A percentile compares a stretch with the other conserved stretches of the same genome.
Evolutionary conservation across 805 yeast genomes (phyloP).

Genomic region (Dipodascopsis tothii): DNA sequence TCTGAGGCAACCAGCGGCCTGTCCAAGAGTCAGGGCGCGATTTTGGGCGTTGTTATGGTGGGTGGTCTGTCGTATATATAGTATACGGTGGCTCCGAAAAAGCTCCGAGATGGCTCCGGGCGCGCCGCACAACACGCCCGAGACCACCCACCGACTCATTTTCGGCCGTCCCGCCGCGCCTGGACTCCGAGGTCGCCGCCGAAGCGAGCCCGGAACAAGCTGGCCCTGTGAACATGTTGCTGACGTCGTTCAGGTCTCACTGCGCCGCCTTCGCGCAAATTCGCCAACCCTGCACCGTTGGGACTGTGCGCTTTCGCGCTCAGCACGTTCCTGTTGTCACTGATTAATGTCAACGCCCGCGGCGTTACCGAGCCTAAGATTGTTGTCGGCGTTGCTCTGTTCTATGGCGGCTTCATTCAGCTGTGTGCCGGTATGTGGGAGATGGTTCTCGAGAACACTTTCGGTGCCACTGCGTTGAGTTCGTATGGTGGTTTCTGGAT

Average conservation of each 20-base stretch:
- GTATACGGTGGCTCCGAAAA: background rate
- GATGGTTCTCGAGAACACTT: constrained; percentile 54
- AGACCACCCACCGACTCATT: background rate
- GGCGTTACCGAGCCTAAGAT: constrained; percentile 46
- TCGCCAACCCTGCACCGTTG: constrained; percentile 61
- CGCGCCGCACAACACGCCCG: background rate
- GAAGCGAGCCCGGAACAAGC: background rate
- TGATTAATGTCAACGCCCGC: constrained; percentile 49
- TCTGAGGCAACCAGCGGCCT: too few species aligned
- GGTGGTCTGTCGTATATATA: background rate
- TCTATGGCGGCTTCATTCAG: constrained; percentile 59
- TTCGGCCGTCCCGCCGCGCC: background rate
- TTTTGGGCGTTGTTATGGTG: background rate
- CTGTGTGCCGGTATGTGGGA: constrained; percentile 62
- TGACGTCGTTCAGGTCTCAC: constrained; percentile 3
- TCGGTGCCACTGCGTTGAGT: constrained; percentile 57
- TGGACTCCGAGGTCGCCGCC: background rate
- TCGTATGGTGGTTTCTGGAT: constrained; percentile 69
- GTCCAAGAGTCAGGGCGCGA: too few species aligned
- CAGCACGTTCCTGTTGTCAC: constrained; percentile 53
- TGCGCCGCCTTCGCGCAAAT: constrained; percentile 45
- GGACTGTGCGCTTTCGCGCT: constrained; percentile 57
- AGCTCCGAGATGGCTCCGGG: background rate
- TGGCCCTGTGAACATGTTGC: too few species aligned
- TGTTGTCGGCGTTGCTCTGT: constrained; percentile 50